A percentile compares a stretch with the other conserved stretches of the same genome.
phyloP scores from a whole-genome alignment of 169 alveolate genomes.

The Nephromyces sp. region DNA sequence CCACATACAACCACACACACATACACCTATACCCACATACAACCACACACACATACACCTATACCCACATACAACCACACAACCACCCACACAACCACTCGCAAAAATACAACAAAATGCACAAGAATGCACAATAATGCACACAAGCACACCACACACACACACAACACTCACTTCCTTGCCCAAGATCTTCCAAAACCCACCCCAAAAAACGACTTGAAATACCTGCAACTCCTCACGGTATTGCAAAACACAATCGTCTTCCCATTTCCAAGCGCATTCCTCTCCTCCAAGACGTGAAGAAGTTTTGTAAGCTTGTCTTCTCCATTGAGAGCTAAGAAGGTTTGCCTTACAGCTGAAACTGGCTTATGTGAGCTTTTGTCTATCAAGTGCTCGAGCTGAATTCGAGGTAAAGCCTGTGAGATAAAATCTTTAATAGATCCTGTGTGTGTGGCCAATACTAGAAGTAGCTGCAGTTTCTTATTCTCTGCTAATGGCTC shows the following conservation, averaged over 20 bases:
- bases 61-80: too few species aligned
- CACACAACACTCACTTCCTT: too few species aligned
- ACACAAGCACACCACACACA: background rate
- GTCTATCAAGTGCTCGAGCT: background rate
- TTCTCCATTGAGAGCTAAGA: slow-evolving; percentile 19
- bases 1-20: too few species aligned
- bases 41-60: too few species aligned
- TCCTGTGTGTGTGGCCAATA: slow-evolving; percentile 26
- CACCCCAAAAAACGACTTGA: too few species aligned
- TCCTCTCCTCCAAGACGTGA: slow-evolving; percentile 4
- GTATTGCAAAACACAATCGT: slow-evolving; percentile 26
- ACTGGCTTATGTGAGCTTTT: slow-evolving; percentile 12
- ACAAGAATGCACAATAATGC: background rate
- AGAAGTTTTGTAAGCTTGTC: background rate
- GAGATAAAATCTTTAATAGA: slow-evolving; percentile 10
- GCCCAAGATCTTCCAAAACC: too few species aligned
- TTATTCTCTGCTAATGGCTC: background rate
- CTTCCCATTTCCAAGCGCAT: background rate
- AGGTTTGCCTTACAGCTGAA: slow-evolving; percentile 13
- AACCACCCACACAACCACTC: background rate
- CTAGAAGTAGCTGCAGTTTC: slow-evolving; percentile 9
- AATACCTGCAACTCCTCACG: slow-evolving; percentile 16
- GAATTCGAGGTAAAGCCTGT: background rate
- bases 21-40: too few species aligned
- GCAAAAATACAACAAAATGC: background rate